Evolutionary conservation across 495 filamentous ascomycete genomes (phyloP), one percentile per base, ranked within the genome.

Genomic region (Penicillium coffeae): DNA sequence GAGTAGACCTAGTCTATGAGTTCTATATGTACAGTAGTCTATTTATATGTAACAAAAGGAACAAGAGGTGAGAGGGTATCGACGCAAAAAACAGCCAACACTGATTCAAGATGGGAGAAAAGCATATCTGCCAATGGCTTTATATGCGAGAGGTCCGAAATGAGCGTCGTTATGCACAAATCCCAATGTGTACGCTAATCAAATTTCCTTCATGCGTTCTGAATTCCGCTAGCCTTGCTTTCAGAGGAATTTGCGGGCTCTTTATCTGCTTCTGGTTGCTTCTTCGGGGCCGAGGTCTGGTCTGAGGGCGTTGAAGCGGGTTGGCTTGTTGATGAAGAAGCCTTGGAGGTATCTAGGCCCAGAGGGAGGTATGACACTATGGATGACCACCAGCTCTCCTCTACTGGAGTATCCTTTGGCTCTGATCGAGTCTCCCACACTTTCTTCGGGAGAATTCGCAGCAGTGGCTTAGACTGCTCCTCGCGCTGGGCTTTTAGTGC

Each of bases 401-500:
- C 38, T 19, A 59, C 48, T 13, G 33, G 44, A 1, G 60, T 54
- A 21, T 66, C 56, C 14, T 60, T 51, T 1, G 62, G 47, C 38
- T 72, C 68, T 6, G 64, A 60, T 37, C 68, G 60, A n/a, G 60
- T 51, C n/a, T 74, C 68, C 67, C 73, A 77, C 0, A 79, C 54
- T 15, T 73, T 65, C 18, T 61, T 65, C 22, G 75, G 67, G 14
- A 81, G 56, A 19, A 79, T 77, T 5, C 69, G 62, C 8, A 65
- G 47, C 0, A 55, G 44, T 1, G 61, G 50, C 32, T 62, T 58
- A 8, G 64, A 45, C 10, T 58, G 20, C 27, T 66, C 66, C 1
- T 59, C 64, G 20, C 68, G 64, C 50, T 74, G 75, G 4, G 60
- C 63, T 45, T 79, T 80, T 49, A 84, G 68, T 14, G 71, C 69